These are phyloP conservation scores for Monosporascus sp. DNA, from an alignment of 2,329 filamentous ascomycete species.

Conservation along the genomic window DNA sequence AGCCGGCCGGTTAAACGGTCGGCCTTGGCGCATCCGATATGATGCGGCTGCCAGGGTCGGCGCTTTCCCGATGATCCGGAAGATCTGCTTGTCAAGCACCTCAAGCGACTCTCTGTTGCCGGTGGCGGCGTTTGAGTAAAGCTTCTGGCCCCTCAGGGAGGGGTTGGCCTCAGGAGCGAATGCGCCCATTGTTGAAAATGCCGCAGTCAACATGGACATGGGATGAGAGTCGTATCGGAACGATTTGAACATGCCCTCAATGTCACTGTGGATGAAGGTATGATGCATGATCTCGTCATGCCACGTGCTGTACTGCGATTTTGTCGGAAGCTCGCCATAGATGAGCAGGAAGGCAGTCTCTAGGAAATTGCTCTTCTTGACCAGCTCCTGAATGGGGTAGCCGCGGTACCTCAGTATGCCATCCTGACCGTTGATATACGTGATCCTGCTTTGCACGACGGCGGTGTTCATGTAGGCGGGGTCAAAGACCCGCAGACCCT, in stretches of 20 bases:
- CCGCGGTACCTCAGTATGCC: constrained; percentile 48
- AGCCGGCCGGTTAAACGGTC: constrained; percentile 44
- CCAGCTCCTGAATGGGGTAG: constrained; percentile 47
- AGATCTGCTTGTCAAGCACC: constrained; percentile 46
- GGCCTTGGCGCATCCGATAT: constrained; percentile 48
- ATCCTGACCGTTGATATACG: constrained; percentile 48
- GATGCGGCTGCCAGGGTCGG: constrained; percentile 45
- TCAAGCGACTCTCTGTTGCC: constrained; percentile 36
- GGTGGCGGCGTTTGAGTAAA: constrained; percentile 41
- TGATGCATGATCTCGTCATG: constrained; percentile 46
- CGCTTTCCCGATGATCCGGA: constrained; percentile 47
- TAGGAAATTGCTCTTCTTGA: constrained; percentile 43
- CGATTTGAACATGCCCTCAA: constrained; percentile 45
- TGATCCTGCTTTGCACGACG: constrained; percentile 44
- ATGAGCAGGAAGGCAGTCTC: constrained; percentile 47
- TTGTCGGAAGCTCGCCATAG: constrained; percentile 44
- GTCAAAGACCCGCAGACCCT: constrained; percentile 45
- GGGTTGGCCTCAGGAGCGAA: constrained; percentile 47
- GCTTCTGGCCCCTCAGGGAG: constrained; percentile 43
- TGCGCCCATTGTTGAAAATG: constrained; percentile 44
- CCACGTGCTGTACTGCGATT: constrained; percentile 36
- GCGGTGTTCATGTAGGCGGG: constrained; percentile 51
- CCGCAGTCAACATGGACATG: constrained; percentile 46
- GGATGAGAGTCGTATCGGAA: constrained; percentile 48
- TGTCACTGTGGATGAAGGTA: constrained; percentile 44